A percentile compares a stretch with the other conserved stretches of the same genome.
These are phyloP conservation scores for Phaseolus lunatus DNA, from an alignment of 306 rosid species.

Conservation along the genomic window DNA sequence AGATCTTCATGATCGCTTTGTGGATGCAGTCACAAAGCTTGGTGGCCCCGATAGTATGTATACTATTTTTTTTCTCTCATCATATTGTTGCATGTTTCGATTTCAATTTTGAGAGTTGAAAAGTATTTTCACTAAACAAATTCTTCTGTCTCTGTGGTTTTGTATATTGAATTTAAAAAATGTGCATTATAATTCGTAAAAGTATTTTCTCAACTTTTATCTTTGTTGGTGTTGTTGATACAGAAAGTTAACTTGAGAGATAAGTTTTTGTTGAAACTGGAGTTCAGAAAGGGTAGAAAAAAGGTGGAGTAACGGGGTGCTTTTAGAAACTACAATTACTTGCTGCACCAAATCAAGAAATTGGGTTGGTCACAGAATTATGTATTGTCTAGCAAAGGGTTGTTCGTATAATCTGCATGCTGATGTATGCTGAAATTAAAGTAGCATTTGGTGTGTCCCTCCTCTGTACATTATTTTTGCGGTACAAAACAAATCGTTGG, in stretches of 20 bases:
- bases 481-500: slow-evolving; percentile 10
- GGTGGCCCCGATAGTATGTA: slow-evolving; percentile 95
- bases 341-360: slow-evolving; percentile 13
- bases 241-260: slow-evolving; percentile 6
- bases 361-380: not conserved
- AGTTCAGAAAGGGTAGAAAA: not conserved
- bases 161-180: not conserved
- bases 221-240: not conserved
- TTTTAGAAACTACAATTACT: not conserved
- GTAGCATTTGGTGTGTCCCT: not conserved
- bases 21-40: slow-evolving; percentile 93
- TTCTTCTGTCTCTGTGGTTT: not conserved
- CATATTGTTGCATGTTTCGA: not conserved
- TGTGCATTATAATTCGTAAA: not conserved
- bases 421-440: not conserved
- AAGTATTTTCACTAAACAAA: not conserved
- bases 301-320: not conserved
- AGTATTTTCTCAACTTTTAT: not conserved
- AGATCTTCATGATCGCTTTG: slow-evolving; percentile 91
- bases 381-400: not conserved
- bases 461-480: not conserved
- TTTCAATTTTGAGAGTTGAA: not conserved
- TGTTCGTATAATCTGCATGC: not conserved
- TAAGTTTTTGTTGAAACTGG: slow-evolving; percentile 6
- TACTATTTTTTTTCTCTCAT: not conserved